phyloP scores from a whole-genome alignment of 2,329 filamentous ascomycete genomes.

The Mariannaea elegans region DNA sequence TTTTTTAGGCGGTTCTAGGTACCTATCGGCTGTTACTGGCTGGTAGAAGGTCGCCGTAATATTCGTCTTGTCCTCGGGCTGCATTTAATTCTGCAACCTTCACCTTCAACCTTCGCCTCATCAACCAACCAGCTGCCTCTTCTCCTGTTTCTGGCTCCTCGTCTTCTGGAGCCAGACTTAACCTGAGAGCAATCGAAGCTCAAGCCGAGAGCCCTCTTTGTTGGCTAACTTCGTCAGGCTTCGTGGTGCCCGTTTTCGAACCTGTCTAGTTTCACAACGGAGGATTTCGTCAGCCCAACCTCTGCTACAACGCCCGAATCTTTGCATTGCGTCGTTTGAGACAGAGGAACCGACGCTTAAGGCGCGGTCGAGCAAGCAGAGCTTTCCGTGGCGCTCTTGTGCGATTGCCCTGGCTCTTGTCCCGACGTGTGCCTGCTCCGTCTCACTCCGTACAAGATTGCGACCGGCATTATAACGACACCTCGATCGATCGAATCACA shows the following conservation, averaged over 20 bases:
- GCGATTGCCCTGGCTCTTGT: not conserved
- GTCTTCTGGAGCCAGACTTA: not conserved
- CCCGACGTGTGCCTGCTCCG: not conserved
- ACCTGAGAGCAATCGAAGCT: too few species aligned
- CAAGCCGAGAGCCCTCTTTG: too few species aligned
- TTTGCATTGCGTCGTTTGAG: conserved; percentile 5
- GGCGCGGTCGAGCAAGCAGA: not conserved
- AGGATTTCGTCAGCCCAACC: not conserved
- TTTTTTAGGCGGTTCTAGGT: not conserved
- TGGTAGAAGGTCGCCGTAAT: not conserved
- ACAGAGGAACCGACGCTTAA: not conserved
- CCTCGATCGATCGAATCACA: conserved; percentile 14
- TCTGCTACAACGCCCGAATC: not conserved
- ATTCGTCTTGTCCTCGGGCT: conserved; percentile 3
- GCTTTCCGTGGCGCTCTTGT: not conserved
- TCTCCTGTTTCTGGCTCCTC: not conserved
- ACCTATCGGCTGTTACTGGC: not conserved
- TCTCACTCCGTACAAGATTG: not conserved
- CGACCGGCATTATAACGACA: not conserved
- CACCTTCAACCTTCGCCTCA: conserved; percentile 7
- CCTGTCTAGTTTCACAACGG: not conserved
- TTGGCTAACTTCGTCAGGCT: too few species aligned
- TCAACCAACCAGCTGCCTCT: not conserved
- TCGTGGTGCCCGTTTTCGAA: not conserved
- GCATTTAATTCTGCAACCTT: conserved; percentile 14